Conservation (phyloP, 495 filamentous ascomycete genomes). For the Opeltia flavorubescens region DNA sequence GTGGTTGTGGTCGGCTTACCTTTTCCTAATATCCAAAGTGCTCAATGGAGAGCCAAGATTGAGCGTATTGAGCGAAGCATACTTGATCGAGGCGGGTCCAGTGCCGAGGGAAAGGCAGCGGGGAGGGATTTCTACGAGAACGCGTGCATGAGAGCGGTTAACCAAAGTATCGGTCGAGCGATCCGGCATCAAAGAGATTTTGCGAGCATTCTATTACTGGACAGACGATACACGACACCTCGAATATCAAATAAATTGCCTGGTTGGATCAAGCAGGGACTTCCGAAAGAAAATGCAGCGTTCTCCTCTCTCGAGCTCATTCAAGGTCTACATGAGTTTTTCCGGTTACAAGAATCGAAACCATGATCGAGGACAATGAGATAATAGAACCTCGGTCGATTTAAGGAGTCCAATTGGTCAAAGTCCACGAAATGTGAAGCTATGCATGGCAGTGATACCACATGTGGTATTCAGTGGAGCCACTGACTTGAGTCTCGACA, state of each 20-base stretch:
- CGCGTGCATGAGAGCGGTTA: constrained; percentile 89
- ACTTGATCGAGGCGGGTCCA: constrained; percentile 24
- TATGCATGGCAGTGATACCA: too few species aligned
- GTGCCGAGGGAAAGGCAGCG: constrained; percentile 45
- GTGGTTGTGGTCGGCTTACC: constrained; percentile 83
- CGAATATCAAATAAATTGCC: constrained; percentile 69
- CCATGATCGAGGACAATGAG: too few species aligned
- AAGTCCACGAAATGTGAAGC: too few species aligned
- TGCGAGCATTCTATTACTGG: constrained; percentile 76
- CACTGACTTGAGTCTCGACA: too few species aligned
- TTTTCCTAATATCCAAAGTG: constrained; percentile 79
- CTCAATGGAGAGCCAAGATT: constrained; percentile 85
- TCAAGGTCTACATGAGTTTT: constrained; percentile 1
- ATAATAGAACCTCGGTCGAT: too few species aligned
- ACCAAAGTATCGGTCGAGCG: constrained; percentile 87
- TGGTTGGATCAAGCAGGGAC: constrained; percentile 60
- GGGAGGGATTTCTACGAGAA: constrained; percentile 85
- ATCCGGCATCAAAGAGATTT: constrained; percentile 83
- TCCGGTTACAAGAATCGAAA: not conserved
- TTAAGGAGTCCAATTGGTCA: too few species aligned
- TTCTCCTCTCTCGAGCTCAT: constrained; percentile 1
- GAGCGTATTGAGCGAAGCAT: constrained; percentile 70
- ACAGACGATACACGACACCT: constrained; percentile 55
- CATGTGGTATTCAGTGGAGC: too few species aligned
- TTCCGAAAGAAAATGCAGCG: not conserved